Evolutionary conservation across 768 basidiomycete genomes (phyloP), one percentile per base, ranked within the genome.

Genomic region (Amanita muscaria): DNA sequence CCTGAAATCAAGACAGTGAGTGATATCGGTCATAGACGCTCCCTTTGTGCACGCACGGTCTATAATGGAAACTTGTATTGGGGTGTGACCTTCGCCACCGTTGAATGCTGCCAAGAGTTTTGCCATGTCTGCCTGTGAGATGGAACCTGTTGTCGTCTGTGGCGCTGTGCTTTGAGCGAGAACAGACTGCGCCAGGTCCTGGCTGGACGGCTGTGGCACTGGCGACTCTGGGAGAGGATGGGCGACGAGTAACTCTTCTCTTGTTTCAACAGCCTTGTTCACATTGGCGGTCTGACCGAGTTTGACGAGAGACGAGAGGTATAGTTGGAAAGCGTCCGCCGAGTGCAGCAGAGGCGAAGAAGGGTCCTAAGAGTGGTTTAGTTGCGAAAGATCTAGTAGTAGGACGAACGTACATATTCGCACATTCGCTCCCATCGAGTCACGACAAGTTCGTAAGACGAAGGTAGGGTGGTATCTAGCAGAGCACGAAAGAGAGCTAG

Each of bases 391-490:
- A 15, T 39, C 22, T 23, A 25, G 29, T 12, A 3, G 18, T 40
- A 39, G 10, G 14, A 7, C 36, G 9, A 9, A 29, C 85, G 53
- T 64, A 89, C 88, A 57, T 83, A 88, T 73, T 89, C 83, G 54
- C 76, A 76, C 73, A 82, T 79, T 52, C 80, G 72, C 58, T 91
- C 88, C 88, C 88, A 91, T 44, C 87, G 76, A 55, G 67, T 78
- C 46, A 88, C 77, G 45, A 89, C 64, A 18, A 84, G 65, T 47
- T 88, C 80, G 59, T 81, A 81, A 1, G 78, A 87, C 10, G 79
- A 71, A 45, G 74, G 77, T 25, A 82, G 65, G 40, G 77, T 75
- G 1, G 83, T 83, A 0, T 76, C 75, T 16, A 74, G 53, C 22
- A 91, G 65, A 14, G 82, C 87, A 18, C 76, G 72, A 58, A 79